Conservation (phyloP, 169 alveolate genomes). For the Theileria equi region DNA sequence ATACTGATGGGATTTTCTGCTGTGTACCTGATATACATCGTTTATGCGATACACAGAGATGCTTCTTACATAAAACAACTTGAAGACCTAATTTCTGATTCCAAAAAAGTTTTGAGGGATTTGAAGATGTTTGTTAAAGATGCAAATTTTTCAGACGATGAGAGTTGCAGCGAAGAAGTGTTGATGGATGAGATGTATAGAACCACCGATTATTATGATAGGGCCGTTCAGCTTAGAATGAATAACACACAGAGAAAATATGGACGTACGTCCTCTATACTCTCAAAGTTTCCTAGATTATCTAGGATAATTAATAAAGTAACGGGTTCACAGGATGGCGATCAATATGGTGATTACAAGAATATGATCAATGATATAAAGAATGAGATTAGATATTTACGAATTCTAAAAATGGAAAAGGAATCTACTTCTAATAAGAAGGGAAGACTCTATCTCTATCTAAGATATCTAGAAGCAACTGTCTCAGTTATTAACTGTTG, state of each 20-base stretch:
- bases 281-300: neutral
- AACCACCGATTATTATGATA: neutral
- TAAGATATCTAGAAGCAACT: constrained; percentile 18
- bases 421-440: constrained; percentile 9
- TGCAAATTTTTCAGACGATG: constrained; percentile 3
- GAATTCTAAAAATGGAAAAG: constrained; percentile 20
- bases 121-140: constrained; percentile 19
- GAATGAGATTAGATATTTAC: constrained; percentile 37
- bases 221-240: neutral
- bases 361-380: constrained; percentile 16
- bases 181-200: constrained; percentile 15
- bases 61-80: constrained; percentile 32
- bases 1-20: constrained; percentile 50
- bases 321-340: neutral
- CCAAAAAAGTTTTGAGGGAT: constrained; percentile 28
- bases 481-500: constrained; percentile 20
- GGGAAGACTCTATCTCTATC: constrained; percentile 7
- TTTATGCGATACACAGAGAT: constrained; percentile 38
- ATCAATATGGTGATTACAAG: neutral
- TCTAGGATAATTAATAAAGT: neutral
- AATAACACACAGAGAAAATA: too few relatives aligned
- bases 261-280: neutral
- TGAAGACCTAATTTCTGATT: constrained; percentile 47
- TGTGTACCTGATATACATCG: constrained; percentile 43
- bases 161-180: neutral